Evolutionary conservation across 208 protist genomes (phyloP).

Genomic region (Sergeia podlipaevii): DNA sequence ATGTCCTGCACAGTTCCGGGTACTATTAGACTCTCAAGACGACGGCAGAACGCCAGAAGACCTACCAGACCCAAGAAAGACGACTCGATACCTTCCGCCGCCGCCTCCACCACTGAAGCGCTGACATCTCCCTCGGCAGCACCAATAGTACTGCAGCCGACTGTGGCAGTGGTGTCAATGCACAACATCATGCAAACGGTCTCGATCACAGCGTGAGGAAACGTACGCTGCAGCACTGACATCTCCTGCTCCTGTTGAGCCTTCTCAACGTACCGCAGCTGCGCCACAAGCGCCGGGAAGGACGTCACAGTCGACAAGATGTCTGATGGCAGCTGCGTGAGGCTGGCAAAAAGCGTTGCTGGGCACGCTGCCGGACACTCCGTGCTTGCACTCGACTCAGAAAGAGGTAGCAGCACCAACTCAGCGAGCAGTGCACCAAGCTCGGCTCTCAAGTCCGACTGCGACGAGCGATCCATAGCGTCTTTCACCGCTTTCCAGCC

Average conservation of each 20-base stretch:
- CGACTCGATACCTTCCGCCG: neutral
- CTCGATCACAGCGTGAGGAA: slow-evolving; percentile 52
- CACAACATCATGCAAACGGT: slow-evolving; percentile 47
- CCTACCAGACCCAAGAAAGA: slow-evolving; percentile 64
- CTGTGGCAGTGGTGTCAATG: slow-evolving; percentile 11
- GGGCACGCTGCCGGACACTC: slow-evolving; percentile 16
- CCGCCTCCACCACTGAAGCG: neutral
- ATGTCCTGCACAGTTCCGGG: slow-evolving; percentile 40
- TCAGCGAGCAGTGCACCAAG: slow-evolving; percentile 70
- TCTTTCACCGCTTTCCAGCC: slow-evolving; percentile 29
- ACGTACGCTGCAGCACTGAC: slow-evolving; percentile 31
- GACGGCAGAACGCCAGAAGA: slow-evolving; percentile 53
- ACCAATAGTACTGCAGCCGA: too few relatives aligned
- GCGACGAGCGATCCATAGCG: slow-evolving; percentile 24
- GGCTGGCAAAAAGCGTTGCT: neutral
- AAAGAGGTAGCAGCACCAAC: slow-evolving; percentile 51
- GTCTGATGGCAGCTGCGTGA: too few relatives aligned
- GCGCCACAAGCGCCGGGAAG: neutral
- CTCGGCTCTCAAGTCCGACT: slow-evolving; percentile 53
- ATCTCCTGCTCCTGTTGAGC: slow-evolving; percentile 10
- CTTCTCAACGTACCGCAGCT: neutral
- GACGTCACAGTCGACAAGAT: too few relatives aligned
- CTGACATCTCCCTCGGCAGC: neutral
- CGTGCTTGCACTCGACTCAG: slow-evolving; percentile 15
- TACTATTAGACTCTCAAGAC: slow-evolving; percentile 39